These are phyloP conservation scores for Echinochloa phyllopogon DNA, from an alignment of 176 grass and related monocot species.

Conservation along the genomic window DNA sequence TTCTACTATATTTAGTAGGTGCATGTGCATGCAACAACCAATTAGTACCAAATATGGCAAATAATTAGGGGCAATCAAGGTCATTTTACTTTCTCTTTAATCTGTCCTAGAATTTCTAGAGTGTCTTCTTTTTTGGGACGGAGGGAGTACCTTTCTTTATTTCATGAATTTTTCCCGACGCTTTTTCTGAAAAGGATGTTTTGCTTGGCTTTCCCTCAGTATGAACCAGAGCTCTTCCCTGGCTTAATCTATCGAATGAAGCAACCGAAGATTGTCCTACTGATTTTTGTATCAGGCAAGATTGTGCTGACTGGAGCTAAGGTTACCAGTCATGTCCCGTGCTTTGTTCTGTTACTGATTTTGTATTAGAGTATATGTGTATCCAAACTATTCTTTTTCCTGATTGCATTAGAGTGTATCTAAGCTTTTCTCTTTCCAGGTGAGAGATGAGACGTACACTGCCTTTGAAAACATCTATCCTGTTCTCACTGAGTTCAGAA, in stretches of 20 bases:
- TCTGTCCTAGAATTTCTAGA: too few relatives aligned
- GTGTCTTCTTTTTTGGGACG: too few relatives aligned
- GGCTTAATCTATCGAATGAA: slow-evolving; percentile 93
- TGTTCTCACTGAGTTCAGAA: slow-evolving; percentile 74
- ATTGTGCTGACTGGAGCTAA: too few relatives aligned
- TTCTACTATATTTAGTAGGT: too few relatives aligned
- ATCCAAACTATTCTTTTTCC: background rate
- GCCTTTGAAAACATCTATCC: slow-evolving; percentile 89
- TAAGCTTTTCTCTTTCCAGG: slow-evolving; percentile 45
- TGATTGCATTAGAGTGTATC: background rate
- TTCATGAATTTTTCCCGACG: background rate
- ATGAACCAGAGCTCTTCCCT: slow-evolving; percentile 90
- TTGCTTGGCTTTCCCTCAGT: slow-evolving; percentile 40
- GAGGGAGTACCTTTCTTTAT: too few relatives aligned
- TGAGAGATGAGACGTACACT: slow-evolving; percentile 81
- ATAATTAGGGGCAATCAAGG: too few relatives aligned
- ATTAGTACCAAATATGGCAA: too few relatives aligned
- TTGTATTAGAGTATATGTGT: background rate
- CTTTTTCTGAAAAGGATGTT: background rate
- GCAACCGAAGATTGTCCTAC: slow-evolving; percentile 76
- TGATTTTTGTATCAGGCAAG: too few relatives aligned
- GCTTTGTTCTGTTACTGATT: too few relatives aligned
- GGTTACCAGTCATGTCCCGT: too few relatives aligned
- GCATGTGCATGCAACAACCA: too few relatives aligned
- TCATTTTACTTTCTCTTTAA: too few relatives aligned